Conservation (phyloP, 2,329 filamentous ascomycete genomes). For the Drechslera avenae region DNA sequence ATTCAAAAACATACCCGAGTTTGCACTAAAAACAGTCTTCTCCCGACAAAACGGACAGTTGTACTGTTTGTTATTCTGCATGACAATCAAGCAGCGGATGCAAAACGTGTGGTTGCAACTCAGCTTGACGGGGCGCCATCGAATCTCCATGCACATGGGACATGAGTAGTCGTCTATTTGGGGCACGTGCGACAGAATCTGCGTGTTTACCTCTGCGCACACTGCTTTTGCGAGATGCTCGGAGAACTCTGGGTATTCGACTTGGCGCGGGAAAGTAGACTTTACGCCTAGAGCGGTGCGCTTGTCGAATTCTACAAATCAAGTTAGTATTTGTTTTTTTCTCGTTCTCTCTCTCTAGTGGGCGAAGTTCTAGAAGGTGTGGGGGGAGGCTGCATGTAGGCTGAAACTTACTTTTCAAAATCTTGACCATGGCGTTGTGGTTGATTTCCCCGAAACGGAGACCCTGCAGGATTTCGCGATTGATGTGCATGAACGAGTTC, state of each 20-base stretch:
- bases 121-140: constrained; percentile 81
- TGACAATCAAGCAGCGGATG: constrained; percentile 79
- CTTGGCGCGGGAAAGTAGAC: constrained; percentile 63
- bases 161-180: constrained; percentile 85
- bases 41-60: constrained; percentile 78
- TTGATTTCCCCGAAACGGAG: constrained; percentile 87
- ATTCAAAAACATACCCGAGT: constrained; percentile 60
- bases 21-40: constrained; percentile 72
- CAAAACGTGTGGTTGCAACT: constrained; percentile 80
- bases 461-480: constrained; percentile 75
- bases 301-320: constrained; percentile 76
- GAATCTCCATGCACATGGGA: constrained; percentile 77
- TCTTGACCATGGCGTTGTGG: constrained; percentile 76
- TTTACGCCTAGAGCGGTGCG: constrained; percentile 74
- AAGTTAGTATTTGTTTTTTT: too few species aligned
- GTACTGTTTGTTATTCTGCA: constrained; percentile 72
- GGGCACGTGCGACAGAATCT: constrained; percentile 75
- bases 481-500: constrained; percentile 72
- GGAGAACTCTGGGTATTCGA: constrained; percentile 63
- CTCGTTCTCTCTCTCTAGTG: too few species aligned
- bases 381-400: too few species aligned
- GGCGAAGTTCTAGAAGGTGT: background rate
- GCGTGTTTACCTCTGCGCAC: constrained; percentile 73
- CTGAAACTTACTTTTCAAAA: constrained; percentile 73
- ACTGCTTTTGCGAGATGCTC: constrained; percentile 74